phyloP scores from a whole-genome alignment of 1,284 basidiomycete genomes.

The Microbotryum silenes-acaulis region DNA sequence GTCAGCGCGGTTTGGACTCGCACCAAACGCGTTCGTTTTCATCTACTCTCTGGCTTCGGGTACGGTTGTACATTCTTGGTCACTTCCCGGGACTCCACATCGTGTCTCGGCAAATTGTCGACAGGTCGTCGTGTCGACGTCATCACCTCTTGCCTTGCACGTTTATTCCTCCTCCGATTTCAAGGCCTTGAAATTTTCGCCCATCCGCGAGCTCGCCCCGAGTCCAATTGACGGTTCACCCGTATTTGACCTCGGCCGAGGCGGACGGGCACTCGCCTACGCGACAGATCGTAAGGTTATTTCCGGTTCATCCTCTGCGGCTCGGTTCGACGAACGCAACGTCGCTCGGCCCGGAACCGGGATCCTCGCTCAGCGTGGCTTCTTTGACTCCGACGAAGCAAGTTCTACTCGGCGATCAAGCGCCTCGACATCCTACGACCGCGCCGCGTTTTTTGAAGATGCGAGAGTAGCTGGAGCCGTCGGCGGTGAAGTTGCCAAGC shows the following conservation, averaged over 20 bases:
- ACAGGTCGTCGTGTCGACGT: constrained; percentile 13
- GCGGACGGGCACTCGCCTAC: constrained; percentile 25
- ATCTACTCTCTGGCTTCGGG: constrained; percentile 18
- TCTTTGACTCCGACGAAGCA: constrained; percentile 11
- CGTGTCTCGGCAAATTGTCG: constrained; percentile 5
- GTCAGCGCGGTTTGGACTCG: neutral
- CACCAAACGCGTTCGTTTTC: neutral
- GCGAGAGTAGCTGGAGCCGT: constrained; percentile 11
- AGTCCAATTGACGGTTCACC: constrained; percentile 12
- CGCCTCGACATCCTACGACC: too few relatives aligned
- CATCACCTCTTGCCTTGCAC: constrained; percentile 20
- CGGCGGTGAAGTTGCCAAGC: constrained; percentile 23
- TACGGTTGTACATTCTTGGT: too few relatives aligned
- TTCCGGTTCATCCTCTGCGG: neutral
- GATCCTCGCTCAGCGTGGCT: constrained; percentile 16
- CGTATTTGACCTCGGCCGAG: constrained; percentile 21
- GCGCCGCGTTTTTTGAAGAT: constrained; percentile 2
- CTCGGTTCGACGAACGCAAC: constrained; percentile 6
- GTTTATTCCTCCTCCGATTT: neutral
- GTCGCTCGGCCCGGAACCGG: constrained; percentile 16
- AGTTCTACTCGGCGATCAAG: too few relatives aligned
- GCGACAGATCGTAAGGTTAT: constrained; percentile 2
- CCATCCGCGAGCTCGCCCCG: constrained; percentile 15
- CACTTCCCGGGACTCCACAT: constrained; percentile 10
- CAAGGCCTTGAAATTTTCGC: constrained; percentile 9